Conservation (phyloP, 495 filamentous ascomycete genomes). For the Podospora appendiculata region DNA sequence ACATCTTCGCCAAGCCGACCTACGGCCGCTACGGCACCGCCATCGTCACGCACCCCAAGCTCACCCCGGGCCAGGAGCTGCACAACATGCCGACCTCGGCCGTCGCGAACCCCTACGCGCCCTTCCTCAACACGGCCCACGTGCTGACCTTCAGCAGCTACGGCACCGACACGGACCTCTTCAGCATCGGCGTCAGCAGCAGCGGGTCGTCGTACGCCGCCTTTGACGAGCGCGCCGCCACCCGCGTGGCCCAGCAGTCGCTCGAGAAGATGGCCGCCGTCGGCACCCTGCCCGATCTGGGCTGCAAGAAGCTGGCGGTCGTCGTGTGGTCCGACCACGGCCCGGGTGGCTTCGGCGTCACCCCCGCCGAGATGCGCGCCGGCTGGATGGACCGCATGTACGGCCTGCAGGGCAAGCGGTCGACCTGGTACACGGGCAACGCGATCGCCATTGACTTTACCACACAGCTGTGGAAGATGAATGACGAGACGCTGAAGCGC, state of each 20-base stretch:
- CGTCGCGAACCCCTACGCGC: slow-evolving; percentile 10
- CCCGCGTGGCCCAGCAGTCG: slow-evolving; percentile 19
- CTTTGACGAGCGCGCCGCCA: slow-evolving; percentile 16
- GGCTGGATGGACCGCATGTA: slow-evolving; percentile 46
- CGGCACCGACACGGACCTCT: slow-evolving; percentile 16
- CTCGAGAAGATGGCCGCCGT: slow-evolving; percentile 16
- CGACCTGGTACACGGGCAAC: slow-evolving; percentile 49
- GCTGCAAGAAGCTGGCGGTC: slow-evolving; percentile 9
- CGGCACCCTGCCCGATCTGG: slow-evolving; percentile 16
- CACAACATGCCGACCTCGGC: slow-evolving; percentile 14
- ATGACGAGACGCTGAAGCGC: slow-evolving; percentile 19
- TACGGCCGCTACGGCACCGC: slow-evolving; percentile 27
- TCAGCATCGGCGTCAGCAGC: slow-evolving; percentile 31
- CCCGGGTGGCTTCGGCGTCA: slow-evolving; percentile 25
- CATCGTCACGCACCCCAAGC: slow-evolving; percentile 24
- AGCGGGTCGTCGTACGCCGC: slow-evolving; percentile 5
- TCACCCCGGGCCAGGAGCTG: slow-evolving; percentile 15
- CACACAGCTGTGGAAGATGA: slow-evolving; percentile 32
- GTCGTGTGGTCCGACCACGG: slow-evolving; percentile 31
- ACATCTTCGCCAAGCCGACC: slow-evolving; percentile 23
- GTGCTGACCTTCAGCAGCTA: slow-evolving; percentile 14
- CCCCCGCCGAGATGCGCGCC: slow-evolving; percentile 8
- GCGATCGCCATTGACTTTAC: slow-evolving; percentile 28
- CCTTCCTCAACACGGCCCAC: slow-evolving; percentile 13
- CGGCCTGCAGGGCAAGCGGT: slow-evolving; percentile 43